phyloP scores from a whole-genome alignment of 495 filamentous ascomycete genomes.

The Aspergillus campestris region DNA sequence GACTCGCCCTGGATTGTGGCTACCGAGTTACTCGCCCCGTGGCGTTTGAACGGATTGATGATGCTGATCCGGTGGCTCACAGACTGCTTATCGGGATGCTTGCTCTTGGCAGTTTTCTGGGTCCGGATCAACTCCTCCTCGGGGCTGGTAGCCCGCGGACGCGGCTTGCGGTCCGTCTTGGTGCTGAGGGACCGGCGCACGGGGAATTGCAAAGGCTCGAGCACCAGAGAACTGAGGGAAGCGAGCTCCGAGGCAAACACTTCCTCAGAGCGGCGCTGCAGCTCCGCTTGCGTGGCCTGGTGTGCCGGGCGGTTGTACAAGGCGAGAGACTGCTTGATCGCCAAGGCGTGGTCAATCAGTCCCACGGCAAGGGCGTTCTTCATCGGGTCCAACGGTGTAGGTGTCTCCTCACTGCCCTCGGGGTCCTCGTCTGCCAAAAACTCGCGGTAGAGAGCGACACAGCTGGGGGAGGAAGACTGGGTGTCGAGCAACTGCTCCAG shows the following conservation, averaged over 20 bases:
- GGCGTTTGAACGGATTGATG: slow-evolving; percentile 42
- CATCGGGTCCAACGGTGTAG: slow-evolving; percentile 49
- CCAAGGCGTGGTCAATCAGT: slow-evolving; percentile 79
- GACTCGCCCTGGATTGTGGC: slow-evolving; percentile 25
- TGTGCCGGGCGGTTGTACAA: slow-evolving; percentile 54
- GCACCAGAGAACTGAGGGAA: slow-evolving; percentile 20
- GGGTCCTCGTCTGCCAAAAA: slow-evolving; percentile 52
- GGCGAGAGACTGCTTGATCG: slow-evolving; percentile 73
- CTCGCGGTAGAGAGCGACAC: slow-evolving; percentile 63
- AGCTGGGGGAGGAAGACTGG: slow-evolving; percentile 52
- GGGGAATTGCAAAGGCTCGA: slow-evolving; percentile 17
- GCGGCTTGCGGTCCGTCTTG: slow-evolving; percentile 16
- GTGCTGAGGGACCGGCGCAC: slow-evolving; percentile 19
- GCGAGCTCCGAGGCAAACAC: slow-evolving; percentile 42
- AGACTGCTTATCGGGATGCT: slow-evolving; percentile 30
- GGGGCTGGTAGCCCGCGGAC: slow-evolving; percentile 27
- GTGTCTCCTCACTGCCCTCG: slow-evolving; percentile 33
- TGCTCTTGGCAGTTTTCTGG: slow-evolving; percentile 25
- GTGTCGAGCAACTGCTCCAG: slow-evolving; percentile 64
- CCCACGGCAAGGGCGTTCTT: slow-evolving; percentile 79
- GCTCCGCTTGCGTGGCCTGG: slow-evolving; percentile 49
- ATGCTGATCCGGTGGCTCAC: slow-evolving; percentile 41
- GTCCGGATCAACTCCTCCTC: slow-evolving; percentile 33
- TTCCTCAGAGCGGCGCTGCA: slow-evolving; percentile 39
- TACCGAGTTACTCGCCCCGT: slow-evolving; percentile 28